Percentiles rank a stretch among this genome's conserved stretches.
These are phyloP conservation scores for Leccinum truebloodii DNA, from an alignment of 768 basidiomycete species.

Conservation along the genomic window DNA sequence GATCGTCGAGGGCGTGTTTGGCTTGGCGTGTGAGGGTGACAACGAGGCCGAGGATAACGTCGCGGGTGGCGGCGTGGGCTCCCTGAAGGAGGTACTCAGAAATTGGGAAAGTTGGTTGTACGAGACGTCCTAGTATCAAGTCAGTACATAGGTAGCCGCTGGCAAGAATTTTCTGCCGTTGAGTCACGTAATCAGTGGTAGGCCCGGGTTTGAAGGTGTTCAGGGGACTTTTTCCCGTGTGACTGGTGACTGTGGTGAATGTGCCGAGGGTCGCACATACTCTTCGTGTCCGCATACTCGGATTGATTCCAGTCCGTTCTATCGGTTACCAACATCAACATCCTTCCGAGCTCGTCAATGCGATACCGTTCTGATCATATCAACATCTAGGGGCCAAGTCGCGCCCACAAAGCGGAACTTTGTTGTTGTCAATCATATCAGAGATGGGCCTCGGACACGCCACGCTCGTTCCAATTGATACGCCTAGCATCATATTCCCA, in stretches of 20 bases:
- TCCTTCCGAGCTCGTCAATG: neutral
- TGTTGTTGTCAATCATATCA: neutral
- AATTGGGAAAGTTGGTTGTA: constrained; percentile 35
- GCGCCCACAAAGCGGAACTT: too few relatives aligned
- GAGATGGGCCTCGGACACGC: neutral
- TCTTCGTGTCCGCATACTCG: neutral
- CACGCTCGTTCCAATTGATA: neutral
- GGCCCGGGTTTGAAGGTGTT: neutral
- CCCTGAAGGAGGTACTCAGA: constrained; percentile 13
- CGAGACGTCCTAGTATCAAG: constrained; percentile 6
- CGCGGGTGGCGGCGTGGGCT: neutral
- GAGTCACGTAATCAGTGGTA: neutral
- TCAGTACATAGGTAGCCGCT: neutral
- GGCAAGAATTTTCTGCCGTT: neutral
- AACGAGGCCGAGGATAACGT: neutral
- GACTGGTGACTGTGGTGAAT: neutral
- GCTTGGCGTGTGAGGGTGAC: constrained; percentile 29
- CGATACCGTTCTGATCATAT: neutral
- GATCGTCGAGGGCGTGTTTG: constrained; percentile 75
- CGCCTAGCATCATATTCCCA: neutral
- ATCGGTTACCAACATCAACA: neutral
- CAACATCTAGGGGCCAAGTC: neutral
- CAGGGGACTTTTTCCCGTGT: neutral
- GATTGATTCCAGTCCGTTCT: neutral
- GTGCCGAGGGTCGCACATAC: neutral